Evolutionary conservation across 805 yeast species (phyloP).

Genomic region (Sungouiozyma intestinalis): DNA sequence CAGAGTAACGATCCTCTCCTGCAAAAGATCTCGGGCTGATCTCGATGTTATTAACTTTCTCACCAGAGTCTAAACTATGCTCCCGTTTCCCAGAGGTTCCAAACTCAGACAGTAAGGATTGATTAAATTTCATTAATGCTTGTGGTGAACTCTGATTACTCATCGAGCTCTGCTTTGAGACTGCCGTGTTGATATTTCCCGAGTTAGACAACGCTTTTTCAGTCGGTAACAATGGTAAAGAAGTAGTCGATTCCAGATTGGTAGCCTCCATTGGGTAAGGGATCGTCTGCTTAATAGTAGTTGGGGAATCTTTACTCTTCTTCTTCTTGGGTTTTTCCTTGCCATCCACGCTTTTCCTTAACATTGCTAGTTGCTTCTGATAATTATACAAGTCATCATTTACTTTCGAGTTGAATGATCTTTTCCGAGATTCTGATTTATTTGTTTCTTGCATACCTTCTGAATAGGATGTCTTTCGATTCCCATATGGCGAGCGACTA

Average conservation of each 20-base stretch:
- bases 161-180: background rate
- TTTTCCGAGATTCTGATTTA: background rate
- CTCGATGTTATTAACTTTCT: background rate
- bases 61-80: background rate
- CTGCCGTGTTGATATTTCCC: background rate
- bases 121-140: background rate
- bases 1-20: background rate
- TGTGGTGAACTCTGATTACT: background rate
- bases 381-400: background rate
- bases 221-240: background rate
- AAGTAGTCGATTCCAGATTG: background rate
- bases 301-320: background rate
- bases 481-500: background rate
- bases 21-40: background rate
- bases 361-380: background rate
- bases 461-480: too few species aligned
- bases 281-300: background rate
- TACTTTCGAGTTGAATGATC: background rate
- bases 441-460: background rate
- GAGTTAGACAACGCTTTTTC: background rate
- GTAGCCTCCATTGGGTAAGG: background rate
- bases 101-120: background rate
- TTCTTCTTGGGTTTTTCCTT: background rate
- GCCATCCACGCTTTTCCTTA: background rate
- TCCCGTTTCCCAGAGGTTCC: background rate